phyloP scores from a whole-genome alignment of 108 stramenopile genomes.

The Chaetoceros tenuissimus region DNA sequence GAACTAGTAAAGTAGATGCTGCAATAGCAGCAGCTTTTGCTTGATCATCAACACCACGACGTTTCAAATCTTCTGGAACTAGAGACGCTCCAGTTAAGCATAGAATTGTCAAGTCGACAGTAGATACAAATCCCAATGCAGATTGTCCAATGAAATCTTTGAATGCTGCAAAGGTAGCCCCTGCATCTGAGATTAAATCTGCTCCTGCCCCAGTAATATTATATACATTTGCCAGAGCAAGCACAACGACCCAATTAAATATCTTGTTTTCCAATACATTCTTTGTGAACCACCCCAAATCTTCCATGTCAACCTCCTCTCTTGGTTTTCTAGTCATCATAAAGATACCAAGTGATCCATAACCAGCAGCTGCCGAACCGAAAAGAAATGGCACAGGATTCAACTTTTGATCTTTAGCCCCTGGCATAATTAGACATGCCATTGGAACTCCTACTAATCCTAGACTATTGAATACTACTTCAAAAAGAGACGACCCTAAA shows the following conservation, averaged over 20 bases:
- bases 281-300: conserved; percentile 49
- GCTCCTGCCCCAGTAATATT: background rate
- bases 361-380: conserved; percentile 30
- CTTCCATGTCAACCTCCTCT: conserved; percentile 9
- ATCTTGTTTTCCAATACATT: conserved; percentile 61
- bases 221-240: conserved; percentile 9
- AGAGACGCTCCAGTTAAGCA: conserved; percentile 30
- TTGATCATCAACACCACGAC: conserved; percentile 18
- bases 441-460: conserved; percentile 40
- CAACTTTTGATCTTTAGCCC: conserved; percentile 24
- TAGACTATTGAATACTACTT: conserved; percentile 50
- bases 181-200: background rate
- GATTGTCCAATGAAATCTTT: background rate
- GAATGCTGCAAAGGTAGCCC: background rate
- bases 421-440: conserved; percentile 48
- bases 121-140: conserved; percentile 41
- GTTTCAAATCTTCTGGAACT: conserved; percentile 40
- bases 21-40: conserved; percentile 24
- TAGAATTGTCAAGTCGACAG: conserved; percentile 45
- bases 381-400: conserved; percentile 52
- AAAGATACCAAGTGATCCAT: conserved; percentile 42
- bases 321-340: conserved; percentile 36
- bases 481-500: conserved; percentile 44
- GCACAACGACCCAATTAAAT: conserved; percentile 23
- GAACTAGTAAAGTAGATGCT: conserved; percentile 32